Percentiles rank a stretch among this genome's conserved stretches.
phyloP scores from a whole-genome alignment of 345 rosid genomes.

The Hibiscus tridactylites region DNA sequence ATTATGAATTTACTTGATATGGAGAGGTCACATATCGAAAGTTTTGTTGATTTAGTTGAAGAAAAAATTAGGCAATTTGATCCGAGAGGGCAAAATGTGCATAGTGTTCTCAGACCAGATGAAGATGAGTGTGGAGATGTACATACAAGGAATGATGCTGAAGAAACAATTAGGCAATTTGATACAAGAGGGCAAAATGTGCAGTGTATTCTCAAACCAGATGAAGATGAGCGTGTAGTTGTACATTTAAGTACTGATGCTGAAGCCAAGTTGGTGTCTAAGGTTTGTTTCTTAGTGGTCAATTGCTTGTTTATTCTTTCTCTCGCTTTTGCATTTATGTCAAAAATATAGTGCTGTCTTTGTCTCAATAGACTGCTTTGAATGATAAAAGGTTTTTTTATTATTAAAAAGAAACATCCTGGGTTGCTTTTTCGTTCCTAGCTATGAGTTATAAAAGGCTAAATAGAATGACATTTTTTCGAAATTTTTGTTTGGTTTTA shows the following conservation, averaged over 20 bases:
- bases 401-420: not conserved
- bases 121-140: constrained; percentile 56
- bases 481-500: not conserved
- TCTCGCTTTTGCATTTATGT: not conserved
- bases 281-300: constrained; percentile 27
- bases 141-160: constrained; percentile 22
- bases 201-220: constrained; percentile 29
- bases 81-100: constrained; percentile 22
- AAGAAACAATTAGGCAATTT: constrained; percentile 39
- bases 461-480: not conserved
- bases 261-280: constrained; percentile 21
- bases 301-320: not conserved
- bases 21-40: constrained; percentile 45
- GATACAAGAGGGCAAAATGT: constrained; percentile 24
- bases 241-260: constrained; percentile 40
- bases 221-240: constrained; percentile 51
- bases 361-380: not conserved
- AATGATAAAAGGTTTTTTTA: not conserved
- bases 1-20: constrained; percentile 52
- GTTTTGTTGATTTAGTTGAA: constrained; percentile 31
- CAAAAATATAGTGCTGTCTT: not conserved
- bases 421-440: not conserved
- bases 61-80: constrained; percentile 37
- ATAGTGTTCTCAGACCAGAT: constrained; percentile 30
- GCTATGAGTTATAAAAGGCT: not conserved